Evolutionary conservation across 805 yeast genomes (phyloP).

Genomic region (Sugiyamaella boreocaroliniensis): DNA sequence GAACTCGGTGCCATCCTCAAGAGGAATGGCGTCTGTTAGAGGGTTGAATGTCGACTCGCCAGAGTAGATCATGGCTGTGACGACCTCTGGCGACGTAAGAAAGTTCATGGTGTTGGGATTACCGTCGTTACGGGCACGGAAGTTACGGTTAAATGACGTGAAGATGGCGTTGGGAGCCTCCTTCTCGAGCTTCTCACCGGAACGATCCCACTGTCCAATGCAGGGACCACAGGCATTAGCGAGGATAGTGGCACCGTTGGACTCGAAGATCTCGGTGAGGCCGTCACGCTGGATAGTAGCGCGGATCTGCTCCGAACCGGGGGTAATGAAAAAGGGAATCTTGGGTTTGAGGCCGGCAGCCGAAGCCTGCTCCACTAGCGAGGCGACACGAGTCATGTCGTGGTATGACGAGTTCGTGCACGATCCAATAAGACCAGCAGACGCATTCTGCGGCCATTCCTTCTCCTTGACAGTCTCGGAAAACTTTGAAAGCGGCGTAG

Average conservation of each 20-base stretch:
- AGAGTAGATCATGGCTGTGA: slow-evolving; percentile 92
- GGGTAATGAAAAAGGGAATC: slow-evolving; percentile 89
- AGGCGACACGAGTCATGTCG: slow-evolving; percentile 95
- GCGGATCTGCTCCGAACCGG: slow-evolving; percentile 97
- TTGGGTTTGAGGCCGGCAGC: slow-evolving; percentile 82
- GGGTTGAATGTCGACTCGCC: slow-evolving; percentile 94
- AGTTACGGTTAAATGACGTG: slow-evolving; percentile 96
- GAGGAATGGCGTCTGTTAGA: slow-evolving; percentile 68
- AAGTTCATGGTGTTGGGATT: slow-evolving; percentile 96
- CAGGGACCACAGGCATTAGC: slow-evolving; percentile 99
- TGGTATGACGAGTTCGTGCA: slow-evolving; percentile 98
- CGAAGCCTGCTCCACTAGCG: slow-evolving; percentile 82
- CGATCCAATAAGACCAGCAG: slow-evolving; percentile 95
- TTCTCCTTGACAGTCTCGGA: slow-evolving; percentile 62
- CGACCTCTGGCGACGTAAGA: slow-evolving; percentile 97
- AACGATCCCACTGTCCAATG: slow-evolving; percentile 98
- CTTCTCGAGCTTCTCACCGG: slow-evolving; percentile 38
- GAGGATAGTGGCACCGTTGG: slow-evolving; percentile 83
- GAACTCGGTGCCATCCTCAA: slow-evolving; percentile 62
- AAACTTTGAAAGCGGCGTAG: slow-evolving; percentile 84
- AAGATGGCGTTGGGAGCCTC: slow-evolving; percentile 78
- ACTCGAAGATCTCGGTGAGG: slow-evolving; percentile 67
- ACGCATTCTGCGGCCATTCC: slow-evolving; percentile 79
- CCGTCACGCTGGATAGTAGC: slow-evolving; percentile 98
- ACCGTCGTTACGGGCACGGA: slow-evolving; percentile 97